Percentiles rank a stretch among this genome's conserved stretches.
Conservation (phyloP, 106 monocot genomes). For the Platanthera guangdongensis region DNA sequence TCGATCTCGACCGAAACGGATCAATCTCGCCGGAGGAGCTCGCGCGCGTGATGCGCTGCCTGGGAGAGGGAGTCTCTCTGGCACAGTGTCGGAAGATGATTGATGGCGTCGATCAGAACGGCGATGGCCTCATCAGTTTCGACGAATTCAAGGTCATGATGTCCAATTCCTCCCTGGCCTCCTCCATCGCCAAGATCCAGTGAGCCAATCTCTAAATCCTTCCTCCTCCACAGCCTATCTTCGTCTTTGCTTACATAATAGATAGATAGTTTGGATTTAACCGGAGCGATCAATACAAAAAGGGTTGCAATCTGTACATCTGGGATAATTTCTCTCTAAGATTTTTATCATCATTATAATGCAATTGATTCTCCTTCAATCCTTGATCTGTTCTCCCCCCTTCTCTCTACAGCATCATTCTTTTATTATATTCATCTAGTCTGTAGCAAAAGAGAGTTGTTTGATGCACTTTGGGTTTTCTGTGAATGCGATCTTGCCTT, state of each 20-base stretch:
- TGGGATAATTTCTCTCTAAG: neutral
- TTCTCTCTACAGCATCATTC: too few relatives aligned
- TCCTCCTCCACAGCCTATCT: neutral
- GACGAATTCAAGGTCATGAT: constrained; percentile 65
- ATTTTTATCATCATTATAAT: too few relatives aligned
- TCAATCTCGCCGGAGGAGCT: constrained; percentile 56
- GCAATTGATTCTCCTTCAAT: too few relatives aligned
- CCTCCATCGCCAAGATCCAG: constrained; percentile 3
- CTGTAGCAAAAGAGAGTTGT: too few relatives aligned
- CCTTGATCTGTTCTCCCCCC: too few relatives aligned
- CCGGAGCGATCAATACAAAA: neutral
- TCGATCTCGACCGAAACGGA: constrained; percentile 46
- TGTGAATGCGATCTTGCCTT: too few relatives aligned
- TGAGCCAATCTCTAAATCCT: neutral
- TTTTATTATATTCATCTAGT: too few relatives aligned
- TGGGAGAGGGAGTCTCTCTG: constrained; percentile 35
- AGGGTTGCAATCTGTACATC: neutral
- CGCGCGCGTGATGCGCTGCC: constrained; percentile 32
- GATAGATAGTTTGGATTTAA: neutral
- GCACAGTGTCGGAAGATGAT: constrained; percentile 53
- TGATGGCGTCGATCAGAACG: constrained; percentile 47
- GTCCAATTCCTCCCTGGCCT: constrained; percentile 4
- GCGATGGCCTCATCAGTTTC: constrained; percentile 52
- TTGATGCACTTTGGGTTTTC: too few relatives aligned
- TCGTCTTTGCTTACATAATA: neutral